Evolutionary conservation across 1,284 basidiomycete species (phyloP).

Genomic region (Leccinum pachyderme): DNA sequence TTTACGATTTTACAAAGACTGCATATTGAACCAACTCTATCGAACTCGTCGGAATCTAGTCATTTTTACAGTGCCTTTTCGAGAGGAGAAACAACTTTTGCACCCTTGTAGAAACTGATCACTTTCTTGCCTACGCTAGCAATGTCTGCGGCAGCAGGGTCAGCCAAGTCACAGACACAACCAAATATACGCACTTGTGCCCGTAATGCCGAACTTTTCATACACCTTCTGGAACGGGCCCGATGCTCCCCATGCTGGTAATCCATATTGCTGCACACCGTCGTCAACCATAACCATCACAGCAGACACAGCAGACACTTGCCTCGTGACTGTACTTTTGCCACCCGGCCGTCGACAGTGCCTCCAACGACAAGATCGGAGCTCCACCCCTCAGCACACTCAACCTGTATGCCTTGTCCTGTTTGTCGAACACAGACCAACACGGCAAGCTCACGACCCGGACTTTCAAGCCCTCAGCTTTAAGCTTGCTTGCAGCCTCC

Average conservation of each 20-base stretch:
- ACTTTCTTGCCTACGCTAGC: slow-evolving; percentile 83
- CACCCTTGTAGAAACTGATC: slow-evolving; percentile 83
- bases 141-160: slow-evolving; percentile 51
- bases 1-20: slow-evolving; percentile 6
- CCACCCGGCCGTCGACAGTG: slow-evolving; percentile 80
- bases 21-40: slow-evolving; percentile 9
- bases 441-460: slow-evolving; percentile 88
- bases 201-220: slow-evolving; percentile 85
- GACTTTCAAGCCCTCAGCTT: slow-evolving; percentile 74
- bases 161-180: slow-evolving; percentile 1
- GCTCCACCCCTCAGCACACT: slow-evolving; percentile 86
- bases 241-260: slow-evolving; percentile 82
- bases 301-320: slow-evolving; percentile 11
- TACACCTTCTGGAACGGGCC: slow-evolving; percentile 90
- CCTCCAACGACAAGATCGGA: slow-evolving; percentile 90
- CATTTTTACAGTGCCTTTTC: slow-evolving; percentile 58
- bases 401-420: slow-evolving; percentile 77
- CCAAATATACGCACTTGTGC: slow-evolving; percentile 52
- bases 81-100: slow-evolving; percentile 75
- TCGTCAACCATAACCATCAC: slow-evolving; percentile 8
- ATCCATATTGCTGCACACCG: slow-evolving; percentile 65
- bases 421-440: slow-evolving; percentile 87
- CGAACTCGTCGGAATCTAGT: background rate
- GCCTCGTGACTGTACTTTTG: slow-evolving; percentile 83
- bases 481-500: slow-evolving; percentile 80